phyloP scores from a whole-genome alignment of 768 basidiomycete species.

The Russula olivacea region DNA sequence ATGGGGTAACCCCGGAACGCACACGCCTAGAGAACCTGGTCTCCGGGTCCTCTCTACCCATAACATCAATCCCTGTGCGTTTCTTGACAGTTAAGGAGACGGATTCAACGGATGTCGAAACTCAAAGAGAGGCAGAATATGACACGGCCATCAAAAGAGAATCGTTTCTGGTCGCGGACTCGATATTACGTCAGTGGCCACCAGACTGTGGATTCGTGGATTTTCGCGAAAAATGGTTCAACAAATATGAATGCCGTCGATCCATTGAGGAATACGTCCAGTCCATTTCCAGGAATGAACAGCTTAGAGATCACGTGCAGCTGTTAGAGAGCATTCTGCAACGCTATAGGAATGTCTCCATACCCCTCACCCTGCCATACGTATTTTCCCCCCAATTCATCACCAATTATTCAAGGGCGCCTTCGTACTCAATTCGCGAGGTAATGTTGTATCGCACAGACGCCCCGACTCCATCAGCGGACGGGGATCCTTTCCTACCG shows the following conservation, averaged over 20 bases:
- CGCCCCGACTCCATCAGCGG: no score
- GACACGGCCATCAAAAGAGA: not conserved
- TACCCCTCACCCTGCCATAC: not conserved
- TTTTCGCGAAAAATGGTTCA: not conserved
- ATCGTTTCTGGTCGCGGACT: not conserved
- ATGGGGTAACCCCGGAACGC: not conserved
- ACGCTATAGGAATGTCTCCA: not conserved
- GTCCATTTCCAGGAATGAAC: conserved; percentile 1
- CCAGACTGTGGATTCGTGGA: not conserved
- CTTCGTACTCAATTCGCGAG: not conserved
- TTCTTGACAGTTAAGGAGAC: not conserved
- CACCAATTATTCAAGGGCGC: not conserved
- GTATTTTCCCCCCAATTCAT: not conserved
- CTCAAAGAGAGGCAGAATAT: not conserved
- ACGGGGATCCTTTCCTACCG: no score
- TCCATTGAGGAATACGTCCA: not conserved
- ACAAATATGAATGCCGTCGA: not conserved
- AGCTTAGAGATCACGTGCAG: not conserved
- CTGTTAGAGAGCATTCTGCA: not conserved
- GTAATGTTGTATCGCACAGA: not conserved
- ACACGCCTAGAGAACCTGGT: not conserved
- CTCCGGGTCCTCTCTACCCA: not conserved
- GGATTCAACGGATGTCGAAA: not conserved
- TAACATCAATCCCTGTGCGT: not conserved
- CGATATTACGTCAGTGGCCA: not conserved